phyloP scores from a whole-genome alignment of 345 rosid genomes.

The Zanthoxylum bungeanum region DNA sequence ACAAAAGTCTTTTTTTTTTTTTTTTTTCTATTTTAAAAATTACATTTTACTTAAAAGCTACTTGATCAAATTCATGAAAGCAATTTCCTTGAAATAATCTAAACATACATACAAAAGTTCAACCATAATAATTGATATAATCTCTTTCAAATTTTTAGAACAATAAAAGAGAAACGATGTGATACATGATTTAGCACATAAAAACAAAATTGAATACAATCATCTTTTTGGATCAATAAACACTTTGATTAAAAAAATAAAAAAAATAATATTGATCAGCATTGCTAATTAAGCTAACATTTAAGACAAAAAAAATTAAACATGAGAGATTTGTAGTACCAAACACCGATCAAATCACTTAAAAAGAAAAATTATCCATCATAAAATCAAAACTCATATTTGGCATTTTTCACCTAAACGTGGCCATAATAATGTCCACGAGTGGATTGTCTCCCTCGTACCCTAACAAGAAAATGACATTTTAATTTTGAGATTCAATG shows the following conservation, averaged over 20 bases:
- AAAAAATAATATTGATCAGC: background rate
- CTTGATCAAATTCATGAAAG: too few relatives aligned
- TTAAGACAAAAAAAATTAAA: background rate
- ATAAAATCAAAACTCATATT: background rate
- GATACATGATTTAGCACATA: background rate
- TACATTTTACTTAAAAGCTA: too few relatives aligned
- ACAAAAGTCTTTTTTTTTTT: too few relatives aligned
- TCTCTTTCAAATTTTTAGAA: background rate
- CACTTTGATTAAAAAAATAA: background rate
- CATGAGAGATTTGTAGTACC: background rate
- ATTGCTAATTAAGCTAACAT: background rate
- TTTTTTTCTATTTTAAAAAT: too few relatives aligned
- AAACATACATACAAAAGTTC: background rate
- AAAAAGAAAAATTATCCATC: background rate
- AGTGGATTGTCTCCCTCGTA: conserved; percentile 43
- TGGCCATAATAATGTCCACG: conserved; percentile 29
- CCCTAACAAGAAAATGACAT: conserved; percentile 30
- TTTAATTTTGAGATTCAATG: conserved; percentile 6
- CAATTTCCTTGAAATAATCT: too few relatives aligned
- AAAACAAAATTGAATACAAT: background rate
- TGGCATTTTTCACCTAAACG: conserved; percentile 22
- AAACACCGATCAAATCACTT: background rate
- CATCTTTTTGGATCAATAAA: background rate
- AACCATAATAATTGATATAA: background rate
- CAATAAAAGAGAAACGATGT: background rate